Percentiles rank a stretch among this genome's conserved stretches.
phyloP scores from a whole-genome alignment of 176 grass and related monocot genomes.

The Triticum timopheevii region DNA sequence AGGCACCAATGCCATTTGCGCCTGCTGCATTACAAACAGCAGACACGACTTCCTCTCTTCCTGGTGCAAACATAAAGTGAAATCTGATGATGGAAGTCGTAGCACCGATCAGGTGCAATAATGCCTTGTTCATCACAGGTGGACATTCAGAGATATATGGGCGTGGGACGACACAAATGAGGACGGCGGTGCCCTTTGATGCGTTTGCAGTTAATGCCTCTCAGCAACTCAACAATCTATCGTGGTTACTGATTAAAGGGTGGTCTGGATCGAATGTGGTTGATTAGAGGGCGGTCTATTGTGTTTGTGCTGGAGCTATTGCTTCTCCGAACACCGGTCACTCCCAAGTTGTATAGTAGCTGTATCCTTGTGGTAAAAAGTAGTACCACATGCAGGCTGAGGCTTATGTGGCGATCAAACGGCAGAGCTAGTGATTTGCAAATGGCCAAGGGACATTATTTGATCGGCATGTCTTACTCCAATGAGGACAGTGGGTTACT shows the following conservation, averaged over 20 bases:
- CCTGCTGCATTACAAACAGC: conserved; percentile 49
- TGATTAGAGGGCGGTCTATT: background rate
- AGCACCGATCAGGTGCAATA: conserved; percentile 21
- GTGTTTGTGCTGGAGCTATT: background rate
- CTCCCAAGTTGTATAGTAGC: conserved; percentile 32
- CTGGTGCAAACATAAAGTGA: conserved; percentile 73
- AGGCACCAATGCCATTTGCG: conserved; percentile 46
- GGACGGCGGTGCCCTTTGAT: conserved; percentile 1
- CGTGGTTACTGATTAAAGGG: conserved; percentile 12
- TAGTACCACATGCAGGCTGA: conserved; percentile 26
- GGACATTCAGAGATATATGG: conserved; percentile 5
- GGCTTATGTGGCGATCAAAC: conserved; percentile 17
- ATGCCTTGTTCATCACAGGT: conserved; percentile 17
- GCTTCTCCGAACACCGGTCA: background rate
- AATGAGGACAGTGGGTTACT: background rate
- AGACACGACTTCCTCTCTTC: conserved; percentile 60
- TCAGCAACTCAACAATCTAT: background rate
- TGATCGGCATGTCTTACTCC: background rate
- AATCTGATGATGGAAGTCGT: conserved; percentile 8
- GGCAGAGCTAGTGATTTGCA: background rate
- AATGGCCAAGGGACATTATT: background rate
- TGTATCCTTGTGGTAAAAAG: conserved; percentile 15
- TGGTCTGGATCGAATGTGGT: background rate
- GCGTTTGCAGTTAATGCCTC: background rate
- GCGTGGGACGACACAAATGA: conserved; percentile 7